These are phyloP conservation scores for Rhodotorula diobovata DNA, from an alignment of 768 basidiomycete genomes.

Conservation along the genomic window DNA sequence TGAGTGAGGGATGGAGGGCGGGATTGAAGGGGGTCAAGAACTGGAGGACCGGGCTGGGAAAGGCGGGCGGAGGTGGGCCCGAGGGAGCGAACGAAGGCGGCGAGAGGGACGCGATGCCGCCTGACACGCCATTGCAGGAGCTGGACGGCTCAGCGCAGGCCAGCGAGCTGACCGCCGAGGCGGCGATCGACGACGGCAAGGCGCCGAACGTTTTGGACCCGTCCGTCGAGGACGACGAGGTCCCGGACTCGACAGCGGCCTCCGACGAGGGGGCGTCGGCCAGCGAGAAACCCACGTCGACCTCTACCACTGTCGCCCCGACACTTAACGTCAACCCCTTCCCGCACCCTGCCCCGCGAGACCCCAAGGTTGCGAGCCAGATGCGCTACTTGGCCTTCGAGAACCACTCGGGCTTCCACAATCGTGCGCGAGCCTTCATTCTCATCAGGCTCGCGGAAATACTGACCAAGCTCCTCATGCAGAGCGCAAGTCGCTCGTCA, in stretches of 20 bases:
- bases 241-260: too few species aligned
- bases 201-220: too few species aligned
- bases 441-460: not conserved
- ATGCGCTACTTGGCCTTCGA: conserved; percentile 25
- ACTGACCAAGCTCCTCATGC: not conserved
- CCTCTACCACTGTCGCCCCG: fast-evolving
- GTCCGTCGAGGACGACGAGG: too few species aligned
- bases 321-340: conserved; percentile 9
- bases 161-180: too few species aligned
- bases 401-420: conserved; percentile 37
- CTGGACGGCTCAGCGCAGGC: too few species aligned
- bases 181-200: too few species aligned
- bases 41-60: not conserved
- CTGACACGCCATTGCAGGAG: too few species aligned
- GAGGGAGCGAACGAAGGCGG: not conserved
- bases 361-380: not conserved
- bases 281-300: not conserved
- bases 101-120: not conserved
- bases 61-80: not conserved
- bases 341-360: not conserved
- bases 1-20: not conserved
- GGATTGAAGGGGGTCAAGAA: not conserved
- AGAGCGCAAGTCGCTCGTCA: conserved; percentile 35
- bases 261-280: not conserved
- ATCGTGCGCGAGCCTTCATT: conserved; percentile 4